These are phyloP conservation scores for Sporothrix sp. DNA, from an alignment of 2,329 filamentous ascomycete species.

Conservation along the genomic window DNA sequence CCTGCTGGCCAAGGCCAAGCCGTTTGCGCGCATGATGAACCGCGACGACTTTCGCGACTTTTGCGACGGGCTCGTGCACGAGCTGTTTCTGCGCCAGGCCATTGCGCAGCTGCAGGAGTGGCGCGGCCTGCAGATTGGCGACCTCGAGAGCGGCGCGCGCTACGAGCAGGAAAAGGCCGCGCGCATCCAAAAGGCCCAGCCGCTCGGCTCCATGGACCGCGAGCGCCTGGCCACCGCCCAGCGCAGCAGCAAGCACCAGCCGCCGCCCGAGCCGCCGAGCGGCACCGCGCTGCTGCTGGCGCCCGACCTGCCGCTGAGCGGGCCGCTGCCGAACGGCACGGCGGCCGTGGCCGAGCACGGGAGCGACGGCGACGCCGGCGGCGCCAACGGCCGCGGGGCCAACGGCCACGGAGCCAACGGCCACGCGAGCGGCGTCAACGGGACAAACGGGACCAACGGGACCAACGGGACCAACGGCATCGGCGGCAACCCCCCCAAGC, in stretches of 20 bases:
- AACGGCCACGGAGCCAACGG: constrained; percentile 25
- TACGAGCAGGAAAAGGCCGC: constrained; percentile 82
- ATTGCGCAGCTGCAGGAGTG: constrained; percentile 90
- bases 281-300: constrained; percentile 69
- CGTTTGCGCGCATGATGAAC: constrained; percentile 95
- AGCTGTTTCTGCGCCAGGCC: constrained; percentile 82
- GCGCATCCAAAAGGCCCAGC: constrained; percentile 58
- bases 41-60: constrained; percentile 81
- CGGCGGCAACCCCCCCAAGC: constrained; percentile 25
- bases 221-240: constrained; percentile 62
- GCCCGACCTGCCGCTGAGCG: constrained; percentile 48
- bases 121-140: constrained; percentile 74
- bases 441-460: constrained; percentile 25
- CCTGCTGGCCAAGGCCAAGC: constrained; percentile 84
- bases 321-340: constrained; percentile 43
- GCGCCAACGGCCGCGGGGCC: constrained; percentile 23
- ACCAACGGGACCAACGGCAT: constrained; percentile 23
- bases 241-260: constrained; percentile 55
- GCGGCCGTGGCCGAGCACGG: constrained; percentile 21
- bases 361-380: neutral
- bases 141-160: constrained; percentile 77
- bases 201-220: constrained; percentile 78
- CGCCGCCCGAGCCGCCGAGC: constrained; percentile 64
- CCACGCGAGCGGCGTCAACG: constrained; percentile 22
- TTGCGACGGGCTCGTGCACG: constrained; percentile 75